Evolutionary conservation across 2,329 filamentous ascomycete genomes (phyloP).

Genomic region (Zasmidium cellare): DNA sequence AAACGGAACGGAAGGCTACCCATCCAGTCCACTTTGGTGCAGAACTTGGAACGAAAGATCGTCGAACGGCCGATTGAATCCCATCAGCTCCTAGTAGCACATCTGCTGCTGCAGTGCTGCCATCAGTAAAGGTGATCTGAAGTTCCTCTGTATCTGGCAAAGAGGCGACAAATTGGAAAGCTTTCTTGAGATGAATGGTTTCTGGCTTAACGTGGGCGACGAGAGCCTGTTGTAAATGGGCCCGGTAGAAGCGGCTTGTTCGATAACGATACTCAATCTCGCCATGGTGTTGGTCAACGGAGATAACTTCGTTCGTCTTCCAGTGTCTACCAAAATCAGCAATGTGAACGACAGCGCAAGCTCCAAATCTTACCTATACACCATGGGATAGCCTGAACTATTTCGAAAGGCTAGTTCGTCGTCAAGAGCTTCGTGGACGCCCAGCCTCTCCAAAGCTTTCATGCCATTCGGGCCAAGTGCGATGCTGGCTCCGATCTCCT

Average conservation of each 20-base stretch:
- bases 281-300: conserved; percentile 33
- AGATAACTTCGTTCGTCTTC: conserved; percentile 41
- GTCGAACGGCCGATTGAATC: conserved; percentile 36
- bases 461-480: conserved; percentile 42
- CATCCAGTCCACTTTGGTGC: conserved; percentile 39
- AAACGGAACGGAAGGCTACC: conserved; percentile 40
- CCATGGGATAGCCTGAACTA: conserved; percentile 33
- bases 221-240: conserved; percentile 38
- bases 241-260: conserved; percentile 39
- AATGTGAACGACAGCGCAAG: no score
- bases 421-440: conserved; percentile 35
- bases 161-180: conserved; percentile 22
- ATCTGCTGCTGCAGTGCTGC: conserved; percentile 30
- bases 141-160: conserved; percentile 19
- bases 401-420: conserved; percentile 38
- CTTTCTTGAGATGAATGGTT: conserved; percentile 35
- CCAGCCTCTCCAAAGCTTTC: conserved; percentile 37
- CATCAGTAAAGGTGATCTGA: conserved; percentile 34
- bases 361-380: conserved; percentile 33
- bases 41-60: conserved; percentile 30
- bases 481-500: conserved; percentile 42
- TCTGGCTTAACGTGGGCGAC: conserved; percentile 32
- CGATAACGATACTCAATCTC: conserved; percentile 34
- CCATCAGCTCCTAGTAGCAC: conserved; percentile 40
- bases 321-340: conserved; percentile 29